Evolutionary conservation across 768 basidiomycete species (phyloP), one percentile per base, ranked within the genome.

Genomic region (Tubosaeta sp.): DNA sequence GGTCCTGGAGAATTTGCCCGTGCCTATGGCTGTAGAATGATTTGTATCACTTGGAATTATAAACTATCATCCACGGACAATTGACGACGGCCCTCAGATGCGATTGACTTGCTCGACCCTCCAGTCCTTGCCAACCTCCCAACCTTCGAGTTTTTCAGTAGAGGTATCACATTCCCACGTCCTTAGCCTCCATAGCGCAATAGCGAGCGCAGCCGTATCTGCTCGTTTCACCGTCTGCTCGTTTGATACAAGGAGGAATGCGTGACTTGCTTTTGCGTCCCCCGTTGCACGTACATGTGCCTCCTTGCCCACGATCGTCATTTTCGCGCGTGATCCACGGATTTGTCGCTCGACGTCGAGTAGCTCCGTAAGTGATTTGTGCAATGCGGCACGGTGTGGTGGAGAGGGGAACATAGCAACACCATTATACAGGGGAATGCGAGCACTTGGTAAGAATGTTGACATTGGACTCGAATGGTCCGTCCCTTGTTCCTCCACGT

Each of bases 101-200:
- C 25, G 54, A 17, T 48, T 32, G n/a, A 42, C 34, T 31, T 63
- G 51, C 5, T 54, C 50, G 43, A 60, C 26, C 48, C 71, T 59
- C 59, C 67, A 60, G 26, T 59, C 62, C 27, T 55, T 58, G 46
- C 59, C 63, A 9, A 66, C 53, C 35, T 76, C 74, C 79, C 79
- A 83, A 8, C 67, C 59, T 41, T 46, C 26, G 11, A 19, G 45
- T 13, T 32, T 16, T 37, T 44, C 43, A 16, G 26, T 22, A n/a
- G 60, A 69, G 4, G 65, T 45, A 38, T 69, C 72, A 2, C 83
- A 80, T 61, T 89, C 85, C 76, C 84, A 93, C 80, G 91, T 83
- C 53, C 84, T 74, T 39, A 91, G 53, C 54, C 91, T 80, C 90
- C 90, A 92, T 16, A 92, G 63, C 1, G 91, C 88, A 39, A 85